Conservation (phyloP, 2,329 filamentous ascomycete genomes). For the Epichloe coenophiala region DNA sequence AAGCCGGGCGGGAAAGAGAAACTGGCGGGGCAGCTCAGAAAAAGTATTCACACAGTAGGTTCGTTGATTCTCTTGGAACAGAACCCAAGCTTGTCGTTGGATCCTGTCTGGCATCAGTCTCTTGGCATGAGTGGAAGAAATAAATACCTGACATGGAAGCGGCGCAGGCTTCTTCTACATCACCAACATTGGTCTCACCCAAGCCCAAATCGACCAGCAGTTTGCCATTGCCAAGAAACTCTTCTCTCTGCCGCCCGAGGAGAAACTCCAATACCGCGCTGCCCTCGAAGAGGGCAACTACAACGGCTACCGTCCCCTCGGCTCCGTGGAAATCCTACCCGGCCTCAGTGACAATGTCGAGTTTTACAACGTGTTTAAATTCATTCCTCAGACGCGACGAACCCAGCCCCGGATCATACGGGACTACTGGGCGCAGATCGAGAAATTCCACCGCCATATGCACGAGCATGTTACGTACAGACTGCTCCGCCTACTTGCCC, state of each 20-base stretch:
- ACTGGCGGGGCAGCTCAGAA: conserved; percentile 38
- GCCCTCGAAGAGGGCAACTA: conserved; percentile 39
- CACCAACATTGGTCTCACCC: conserved; percentile 45
- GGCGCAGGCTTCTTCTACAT: conserved; percentile 44
- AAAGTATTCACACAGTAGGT: conserved; percentile 33
- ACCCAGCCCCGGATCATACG: conserved; percentile 20
- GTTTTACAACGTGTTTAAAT: conserved; percentile 28
- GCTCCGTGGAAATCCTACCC: conserved; percentile 20
- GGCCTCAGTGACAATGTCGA: conserved; percentile 25
- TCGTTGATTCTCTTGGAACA: not conserved
- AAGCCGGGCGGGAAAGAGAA: conserved; percentile 39
- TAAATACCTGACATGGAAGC: not conserved
- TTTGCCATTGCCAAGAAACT: conserved; percentile 47
- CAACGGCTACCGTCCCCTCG: conserved; percentile 40
- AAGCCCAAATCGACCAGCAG: conserved; percentile 46
- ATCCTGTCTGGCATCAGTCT: no score
- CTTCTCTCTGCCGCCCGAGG: conserved; percentile 40
- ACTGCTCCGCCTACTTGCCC: conserved; percentile 24
- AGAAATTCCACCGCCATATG: conserved; percentile 22
- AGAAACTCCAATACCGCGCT: conserved; percentile 43
- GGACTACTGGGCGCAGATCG: conserved; percentile 17
- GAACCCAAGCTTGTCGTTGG: no score
- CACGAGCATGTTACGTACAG: conserved; percentile 19
- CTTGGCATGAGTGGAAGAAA: not conserved
- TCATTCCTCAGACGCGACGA: conserved; percentile 20